Evolutionary conservation across 495 filamentous ascomycete species (phyloP).

Genomic region (Cenococcum geophilum): DNA sequence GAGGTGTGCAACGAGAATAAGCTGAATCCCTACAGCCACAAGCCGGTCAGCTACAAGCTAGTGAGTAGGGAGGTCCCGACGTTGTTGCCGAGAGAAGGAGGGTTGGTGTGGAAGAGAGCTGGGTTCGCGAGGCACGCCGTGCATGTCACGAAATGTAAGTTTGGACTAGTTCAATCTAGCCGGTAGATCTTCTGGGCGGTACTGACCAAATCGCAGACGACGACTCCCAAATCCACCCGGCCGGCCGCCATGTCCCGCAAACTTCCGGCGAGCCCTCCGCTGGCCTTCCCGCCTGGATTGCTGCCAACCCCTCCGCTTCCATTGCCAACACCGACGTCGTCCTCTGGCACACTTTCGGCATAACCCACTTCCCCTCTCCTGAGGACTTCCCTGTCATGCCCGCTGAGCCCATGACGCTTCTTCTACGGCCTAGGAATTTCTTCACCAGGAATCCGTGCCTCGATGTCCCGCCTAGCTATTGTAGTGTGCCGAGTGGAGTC

Average conservation of each 20-base stretch:
- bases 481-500: slow-evolving; percentile 58
- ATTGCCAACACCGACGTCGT: slow-evolving; percentile 86
- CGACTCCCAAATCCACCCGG: slow-evolving; percentile 85
- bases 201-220: slow-evolving; percentile 47
- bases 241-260: slow-evolving; percentile 89
- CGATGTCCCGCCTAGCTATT: slow-evolving; percentile 79
- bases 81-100: slow-evolving; percentile 75
- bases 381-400: slow-evolving; percentile 98
- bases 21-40: slow-evolving; percentile 76
- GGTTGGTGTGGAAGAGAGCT: slow-evolving; percentile 88
- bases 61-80: slow-evolving; percentile 76
- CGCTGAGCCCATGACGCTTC: slow-evolving; percentile 77
- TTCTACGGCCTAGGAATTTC: slow-evolving; percentile 82
- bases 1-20: slow-evolving; percentile 84
- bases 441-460: slow-evolving; percentile 79
- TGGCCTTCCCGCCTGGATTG: slow-evolving; percentile 78
- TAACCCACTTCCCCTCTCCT: slow-evolving; percentile 85
- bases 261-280: slow-evolving; percentile 77
- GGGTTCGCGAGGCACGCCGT: slow-evolving; percentile 89
- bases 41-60: slow-evolving; percentile 86
- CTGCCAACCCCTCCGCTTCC: slow-evolving; percentile 58
- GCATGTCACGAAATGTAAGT: slow-evolving; percentile 83
- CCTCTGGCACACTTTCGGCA: slow-evolving; percentile 93
- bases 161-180: not conserved
- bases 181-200: not conserved